phyloP scores from a whole-genome alignment of 1,284 basidiomycete species.

The Heterobasidion annosum region DNA sequence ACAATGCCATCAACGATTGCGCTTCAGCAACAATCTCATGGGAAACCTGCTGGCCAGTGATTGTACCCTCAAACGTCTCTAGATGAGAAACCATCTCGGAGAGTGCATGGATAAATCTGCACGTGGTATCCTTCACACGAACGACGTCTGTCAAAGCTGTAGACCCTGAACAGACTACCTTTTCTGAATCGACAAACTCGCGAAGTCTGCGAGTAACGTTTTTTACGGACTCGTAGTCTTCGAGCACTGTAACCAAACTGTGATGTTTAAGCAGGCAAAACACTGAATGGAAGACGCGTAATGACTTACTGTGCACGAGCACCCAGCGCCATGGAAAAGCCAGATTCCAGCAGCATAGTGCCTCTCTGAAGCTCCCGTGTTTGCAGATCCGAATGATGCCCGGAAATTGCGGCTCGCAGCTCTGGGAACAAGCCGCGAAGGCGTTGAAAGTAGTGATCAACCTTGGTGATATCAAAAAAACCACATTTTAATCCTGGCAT shows the following conservation, averaged over 20 bases:
- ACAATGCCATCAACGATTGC: slow-evolving; percentile 15
- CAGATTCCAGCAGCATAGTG: slow-evolving; percentile 73
- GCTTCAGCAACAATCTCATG: slow-evolving; percentile 21
- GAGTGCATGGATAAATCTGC: slow-evolving; percentile 26
- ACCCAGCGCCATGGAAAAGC: slow-evolving; percentile 54
- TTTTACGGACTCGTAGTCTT: slow-evolving; percentile 1
- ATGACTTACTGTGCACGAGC: slow-evolving; percentile 30
- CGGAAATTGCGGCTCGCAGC: slow-evolving; percentile 55
- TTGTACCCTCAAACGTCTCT: slow-evolving; percentile 21
- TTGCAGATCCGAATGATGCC: slow-evolving; percentile 76
- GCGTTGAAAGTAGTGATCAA: slow-evolving; percentile 68
- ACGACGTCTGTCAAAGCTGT: slow-evolving; percentile 20
- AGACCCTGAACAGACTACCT: slow-evolving; percentile 18
- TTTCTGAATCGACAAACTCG: slow-evolving; percentile 15
- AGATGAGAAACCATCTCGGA: slow-evolving; percentile 32
- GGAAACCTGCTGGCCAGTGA: slow-evolving; percentile 17
- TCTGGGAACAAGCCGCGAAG: slow-evolving; percentile 62
- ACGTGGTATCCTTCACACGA: slow-evolving; percentile 23
- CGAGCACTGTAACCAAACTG: slow-evolving; percentile 6
- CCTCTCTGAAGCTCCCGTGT: slow-evolving; percentile 83
- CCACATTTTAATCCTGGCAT: slow-evolving; percentile 17
- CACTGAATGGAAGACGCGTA: neutral
- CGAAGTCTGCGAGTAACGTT: slow-evolving; percentile 1
- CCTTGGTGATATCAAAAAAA: slow-evolving; percentile 23
- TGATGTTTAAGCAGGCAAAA: neutral